phyloP scores from a whole-genome alignment of 75 land plant species.

The Sequoia sempervirens region DNA sequence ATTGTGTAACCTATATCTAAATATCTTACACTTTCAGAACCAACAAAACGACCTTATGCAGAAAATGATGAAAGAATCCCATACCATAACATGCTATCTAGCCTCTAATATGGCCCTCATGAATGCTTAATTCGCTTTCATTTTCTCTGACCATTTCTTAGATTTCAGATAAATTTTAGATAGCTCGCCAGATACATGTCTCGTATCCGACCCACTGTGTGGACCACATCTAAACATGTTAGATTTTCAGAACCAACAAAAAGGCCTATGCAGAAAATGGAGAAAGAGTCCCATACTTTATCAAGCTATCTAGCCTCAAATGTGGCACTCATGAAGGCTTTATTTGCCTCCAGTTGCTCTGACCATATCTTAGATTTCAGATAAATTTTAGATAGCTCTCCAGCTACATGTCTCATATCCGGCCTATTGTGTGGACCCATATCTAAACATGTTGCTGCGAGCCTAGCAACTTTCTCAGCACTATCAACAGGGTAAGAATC shows the following conservation, averaged over 20 bases:
- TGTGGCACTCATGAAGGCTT: slow-evolving; percentile 4
- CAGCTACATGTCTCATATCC: slow-evolving; percentile 6
- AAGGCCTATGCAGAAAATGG: background rate
- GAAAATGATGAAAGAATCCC: background rate
- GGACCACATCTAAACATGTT: slow-evolving; percentile 1
- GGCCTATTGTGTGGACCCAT: slow-evolving; percentile 8
- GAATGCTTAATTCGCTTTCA: background rate
- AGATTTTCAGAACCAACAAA: background rate
- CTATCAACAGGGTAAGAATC: slow-evolving; percentile 18
- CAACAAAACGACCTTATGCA: background rate
- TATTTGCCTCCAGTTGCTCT: background rate
- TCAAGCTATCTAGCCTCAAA: slow-evolving; percentile 1
- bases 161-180: background rate
- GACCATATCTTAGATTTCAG: slow-evolving; percentile 3
- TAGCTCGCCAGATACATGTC: background rate
- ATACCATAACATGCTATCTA: background rate
- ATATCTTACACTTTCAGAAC: background rate
- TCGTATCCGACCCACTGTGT: background rate
- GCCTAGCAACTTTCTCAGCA: slow-evolving; percentile 4
- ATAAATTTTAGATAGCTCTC: background rate
- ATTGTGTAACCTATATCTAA: background rate
- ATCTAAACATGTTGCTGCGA: slow-evolving; percentile 10
- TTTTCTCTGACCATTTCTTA: background rate
- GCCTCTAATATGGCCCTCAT: background rate
- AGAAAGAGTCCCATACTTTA: background rate